Conservation (phyloP, 768 basidiomycete species). For the Psilocybe cubensis region DNA sequence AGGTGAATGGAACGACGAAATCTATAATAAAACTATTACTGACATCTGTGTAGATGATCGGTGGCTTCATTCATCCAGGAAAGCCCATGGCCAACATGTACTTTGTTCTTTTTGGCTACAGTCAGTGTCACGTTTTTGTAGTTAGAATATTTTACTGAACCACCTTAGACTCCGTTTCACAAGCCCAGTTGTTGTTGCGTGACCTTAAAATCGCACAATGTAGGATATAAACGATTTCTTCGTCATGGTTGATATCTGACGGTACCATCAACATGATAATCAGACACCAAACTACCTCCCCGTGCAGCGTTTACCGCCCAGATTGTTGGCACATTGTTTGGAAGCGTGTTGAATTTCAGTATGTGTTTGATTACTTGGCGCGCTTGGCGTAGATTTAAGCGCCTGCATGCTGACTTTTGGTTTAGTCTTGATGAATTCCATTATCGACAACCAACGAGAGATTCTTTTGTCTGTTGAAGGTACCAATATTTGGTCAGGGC, state of each 20-base stretch:
- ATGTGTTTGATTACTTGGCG: slow-evolving; percentile 7
- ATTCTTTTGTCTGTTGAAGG: slow-evolving; percentile 59
- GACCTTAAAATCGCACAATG: slow-evolving; percentile 55
- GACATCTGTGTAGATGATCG: slow-evolving; percentile 52
- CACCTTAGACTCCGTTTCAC: slow-evolving; percentile 43
- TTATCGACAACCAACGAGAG: slow-evolving; percentile 52
- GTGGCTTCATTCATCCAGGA: slow-evolving; percentile 60
- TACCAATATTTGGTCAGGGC: slow-evolving; percentile 55
- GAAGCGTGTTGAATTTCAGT: slow-evolving; percentile 50
- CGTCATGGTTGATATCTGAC: background rate
- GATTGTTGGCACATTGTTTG: slow-evolving; percentile 50
- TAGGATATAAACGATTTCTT: slow-evolving; percentile 7
- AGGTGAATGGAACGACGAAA: slow-evolving; percentile 33
- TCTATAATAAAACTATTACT: slow-evolving; percentile 30
- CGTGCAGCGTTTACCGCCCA: slow-evolving; percentile 55
- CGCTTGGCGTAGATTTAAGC: background rate
- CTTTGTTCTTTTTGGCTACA: slow-evolving; percentile 53
- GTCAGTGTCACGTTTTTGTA: slow-evolving; percentile 26
- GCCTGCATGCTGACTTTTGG: background rate
- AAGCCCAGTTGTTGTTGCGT: slow-evolving; percentile 44
- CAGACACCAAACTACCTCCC: slow-evolving; percentile 52
- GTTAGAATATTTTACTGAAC: background rate
- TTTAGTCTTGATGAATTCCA: slow-evolving; percentile 59
- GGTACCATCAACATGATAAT: background rate
- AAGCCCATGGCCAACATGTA: slow-evolving; percentile 75